These are phyloP conservation scores for Ascoidea asiatica DNA, from an alignment of 805 yeast genomes.

Conservation along the genomic window DNA sequence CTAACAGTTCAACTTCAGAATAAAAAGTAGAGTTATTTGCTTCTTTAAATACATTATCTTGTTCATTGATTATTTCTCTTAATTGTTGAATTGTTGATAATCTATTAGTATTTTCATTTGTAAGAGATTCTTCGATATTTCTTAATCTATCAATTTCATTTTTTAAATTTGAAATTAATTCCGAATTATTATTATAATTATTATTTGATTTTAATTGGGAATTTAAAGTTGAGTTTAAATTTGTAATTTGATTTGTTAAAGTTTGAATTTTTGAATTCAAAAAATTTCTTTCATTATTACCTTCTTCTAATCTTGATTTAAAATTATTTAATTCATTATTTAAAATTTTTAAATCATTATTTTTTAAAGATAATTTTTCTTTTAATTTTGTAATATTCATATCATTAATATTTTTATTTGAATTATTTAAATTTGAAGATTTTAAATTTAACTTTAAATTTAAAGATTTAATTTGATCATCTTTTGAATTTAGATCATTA, in stretches of 20 bases:
- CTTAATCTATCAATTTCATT: constrained; percentile 7
- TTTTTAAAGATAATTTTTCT: constrained; percentile 2
- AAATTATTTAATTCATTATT: constrained; percentile 14
- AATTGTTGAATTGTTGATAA: constrained; percentile 3
- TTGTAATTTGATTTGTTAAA: constrained; percentile 10
- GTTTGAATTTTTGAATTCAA: constrained; percentile 10
- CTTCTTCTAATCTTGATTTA: constrained; percentile 11
- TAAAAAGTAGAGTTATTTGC: constrained; percentile 15
- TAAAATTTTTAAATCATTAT: constrained; percentile 8
- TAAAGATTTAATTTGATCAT: constrained; percentile 2
- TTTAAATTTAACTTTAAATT: constrained; percentile 2
- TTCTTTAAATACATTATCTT: constrained; percentile 3
- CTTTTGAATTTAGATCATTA: constrained; percentile 9
- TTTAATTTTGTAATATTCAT: constrained; percentile 1
- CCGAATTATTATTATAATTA: neutral
- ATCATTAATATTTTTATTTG: constrained; percentile 3
- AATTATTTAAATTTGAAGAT: constrained; percentile 4
- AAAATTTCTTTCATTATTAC: constrained; percentile 7
- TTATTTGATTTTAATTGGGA: constrained; percentile 4
- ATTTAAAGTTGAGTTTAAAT: constrained; percentile 9
- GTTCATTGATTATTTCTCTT: constrained; percentile 6
- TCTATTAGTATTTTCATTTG: constrained; percentile 5
- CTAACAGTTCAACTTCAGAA: constrained; percentile 18
- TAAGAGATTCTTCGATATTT: constrained; percentile 2
- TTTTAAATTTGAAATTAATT: constrained; percentile 6